These are phyloP conservation scores for Candida odintsovae DNA, from an alignment of 805 yeast species.

Conservation along the genomic window DNA sequence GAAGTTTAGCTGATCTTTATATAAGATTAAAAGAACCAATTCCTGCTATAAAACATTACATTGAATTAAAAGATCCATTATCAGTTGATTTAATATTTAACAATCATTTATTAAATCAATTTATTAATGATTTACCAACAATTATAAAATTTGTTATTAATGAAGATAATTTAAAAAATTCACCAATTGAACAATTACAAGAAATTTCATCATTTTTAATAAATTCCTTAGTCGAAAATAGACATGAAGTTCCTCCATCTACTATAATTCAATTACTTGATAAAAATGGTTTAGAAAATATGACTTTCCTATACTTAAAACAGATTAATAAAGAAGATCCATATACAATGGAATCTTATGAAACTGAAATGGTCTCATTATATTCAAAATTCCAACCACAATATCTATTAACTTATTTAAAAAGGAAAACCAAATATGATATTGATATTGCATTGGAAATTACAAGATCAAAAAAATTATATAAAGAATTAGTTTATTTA, in stretches of 20 bases:
- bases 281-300: conserved; percentile 33
- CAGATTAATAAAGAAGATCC: conserved; percentile 52
- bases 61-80: conserved; percentile 46
- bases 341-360: conserved; percentile 47
- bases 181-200: conserved; percentile 26
- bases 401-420: conserved; percentile 55
- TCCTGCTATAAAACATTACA: conserved; percentile 60
- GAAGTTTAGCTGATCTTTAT: conserved; percentile 46
- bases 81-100: conserved; percentile 53
- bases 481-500: conserved; percentile 73
- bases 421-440: conserved; percentile 54
- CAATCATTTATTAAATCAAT: conserved; percentile 55
- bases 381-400: conserved; percentile 56
- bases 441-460: conserved; percentile 63
- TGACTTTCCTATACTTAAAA: conserved; percentile 64
- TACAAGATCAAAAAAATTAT: conserved; percentile 48
- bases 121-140: conserved; percentile 43
- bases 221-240: conserved; percentile 49
- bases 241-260: conserved; percentile 59
- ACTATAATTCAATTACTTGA: conserved; percentile 43
- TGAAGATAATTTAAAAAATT: conserved; percentile 30
- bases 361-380: conserved; percentile 60
- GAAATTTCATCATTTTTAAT: conserved; percentile 39
- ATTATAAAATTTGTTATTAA: conserved; percentile 40
- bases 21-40: conserved; percentile 51